Percentiles rank a stretch among this genome's conserved stretches.
Conservation (phyloP, 768 basidiomycete genomes). For the Lentinula raphanica region DNA sequence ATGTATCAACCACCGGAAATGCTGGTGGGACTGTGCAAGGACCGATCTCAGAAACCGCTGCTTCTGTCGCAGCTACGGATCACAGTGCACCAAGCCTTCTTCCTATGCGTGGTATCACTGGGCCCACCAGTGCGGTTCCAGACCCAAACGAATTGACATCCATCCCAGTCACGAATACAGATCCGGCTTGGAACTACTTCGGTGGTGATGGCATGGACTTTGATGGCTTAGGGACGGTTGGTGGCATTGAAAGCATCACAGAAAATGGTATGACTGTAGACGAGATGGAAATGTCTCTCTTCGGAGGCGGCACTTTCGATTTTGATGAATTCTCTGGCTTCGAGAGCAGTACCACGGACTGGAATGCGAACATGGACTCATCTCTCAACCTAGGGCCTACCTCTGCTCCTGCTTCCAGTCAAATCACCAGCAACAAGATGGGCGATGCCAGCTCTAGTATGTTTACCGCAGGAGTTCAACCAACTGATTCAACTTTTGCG, state of each 20-base stretch:
- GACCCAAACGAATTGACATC: conserved; percentile 4
- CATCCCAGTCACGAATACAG: conserved; percentile 13
- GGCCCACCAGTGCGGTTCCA: not conserved
- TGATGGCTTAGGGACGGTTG: conserved; percentile 26
- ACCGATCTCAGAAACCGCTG: not conserved
- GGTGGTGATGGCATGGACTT: conserved; percentile 35
- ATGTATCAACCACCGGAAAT: not conserved
- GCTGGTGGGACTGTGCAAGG: not conserved
- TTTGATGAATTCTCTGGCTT: conserved; percentile 28
- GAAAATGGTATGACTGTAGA: conserved; percentile 6
- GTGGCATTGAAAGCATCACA: conserved; percentile 17
- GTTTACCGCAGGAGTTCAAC: not conserved
- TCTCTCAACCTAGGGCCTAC: not conserved
- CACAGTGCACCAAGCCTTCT: not conserved
- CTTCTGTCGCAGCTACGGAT: not conserved
- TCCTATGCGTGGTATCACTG: not conserved
- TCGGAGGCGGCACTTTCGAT: conserved; percentile 8
- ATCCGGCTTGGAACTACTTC: conserved; percentile 10
- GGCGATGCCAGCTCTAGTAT: not conserved
- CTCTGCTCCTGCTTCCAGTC: not conserved
- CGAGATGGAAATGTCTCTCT: conserved; percentile 4
- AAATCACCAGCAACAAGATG: too few species aligned
- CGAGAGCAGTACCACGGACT: conserved; percentile 16
- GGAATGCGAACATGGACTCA: conserved; percentile 3
- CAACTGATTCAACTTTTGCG: not conserved